Evolutionary conservation across 2,329 filamentous ascomycete genomes (phyloP).

Genomic region (Beauveria scarabaeidicola): DNA sequence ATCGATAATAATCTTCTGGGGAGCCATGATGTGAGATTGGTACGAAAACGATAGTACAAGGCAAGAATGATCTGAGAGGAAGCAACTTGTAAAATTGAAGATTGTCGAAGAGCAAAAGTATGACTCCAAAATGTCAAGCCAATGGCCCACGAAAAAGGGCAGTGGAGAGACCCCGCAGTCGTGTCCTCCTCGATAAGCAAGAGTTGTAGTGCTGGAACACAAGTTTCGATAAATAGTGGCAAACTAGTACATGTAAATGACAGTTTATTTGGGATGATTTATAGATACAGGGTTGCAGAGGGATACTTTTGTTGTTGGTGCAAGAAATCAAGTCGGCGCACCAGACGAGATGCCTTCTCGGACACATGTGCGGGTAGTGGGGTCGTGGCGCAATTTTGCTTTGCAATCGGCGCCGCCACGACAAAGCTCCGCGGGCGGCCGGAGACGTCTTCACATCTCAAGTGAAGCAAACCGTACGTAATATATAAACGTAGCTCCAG

Average conservation of each 20-base stretch:
- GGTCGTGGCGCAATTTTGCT: background rate
- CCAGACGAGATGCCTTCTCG: background rate
- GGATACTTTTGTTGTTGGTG: background rate
- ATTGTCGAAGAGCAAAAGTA: background rate
- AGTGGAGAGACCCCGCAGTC: slow-evolving; percentile 10
- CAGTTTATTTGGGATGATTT: background rate
- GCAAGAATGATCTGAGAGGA: background rate
- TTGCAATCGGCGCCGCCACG: background rate
- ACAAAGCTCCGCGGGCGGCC: background rate
- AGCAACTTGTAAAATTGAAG: background rate
- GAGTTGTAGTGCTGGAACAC: background rate
- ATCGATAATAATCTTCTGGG: slow-evolving; percentile 81
- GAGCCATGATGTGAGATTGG: slow-evolving; percentile 41
- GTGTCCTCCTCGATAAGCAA: background rate
- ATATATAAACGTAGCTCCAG: no score
- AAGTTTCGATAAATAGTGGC: background rate
- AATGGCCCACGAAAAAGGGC: background rate
- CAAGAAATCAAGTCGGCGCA: background rate
- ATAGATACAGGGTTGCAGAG: background rate
- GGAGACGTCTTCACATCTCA: no score
- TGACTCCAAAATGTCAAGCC: background rate
- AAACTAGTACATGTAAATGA: background rate
- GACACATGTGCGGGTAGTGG: background rate
- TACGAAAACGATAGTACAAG: background rate
- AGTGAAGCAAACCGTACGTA: no score